phyloP scores from a whole-genome alignment of 2,329 filamentous ascomycete genomes.

The Calonectria montana region DNA sequence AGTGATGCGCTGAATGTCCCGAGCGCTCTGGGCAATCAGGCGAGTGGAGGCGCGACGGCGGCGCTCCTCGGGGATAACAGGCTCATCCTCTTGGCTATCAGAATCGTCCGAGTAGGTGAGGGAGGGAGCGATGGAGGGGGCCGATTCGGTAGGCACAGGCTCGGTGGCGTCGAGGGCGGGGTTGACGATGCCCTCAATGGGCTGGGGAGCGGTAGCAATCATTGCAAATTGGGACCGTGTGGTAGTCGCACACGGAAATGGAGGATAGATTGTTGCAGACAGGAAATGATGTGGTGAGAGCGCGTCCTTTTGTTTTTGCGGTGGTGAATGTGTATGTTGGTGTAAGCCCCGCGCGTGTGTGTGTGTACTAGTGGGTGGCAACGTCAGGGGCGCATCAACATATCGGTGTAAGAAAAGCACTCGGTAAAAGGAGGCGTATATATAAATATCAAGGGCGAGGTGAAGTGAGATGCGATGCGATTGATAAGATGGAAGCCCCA shows the following conservation, averaged over 20 bases:
- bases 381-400: constrained; percentile 40
- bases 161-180: constrained; percentile 53
- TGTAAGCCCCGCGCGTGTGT: background rate
- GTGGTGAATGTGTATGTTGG: background rate
- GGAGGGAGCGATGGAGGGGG: constrained; percentile 68
- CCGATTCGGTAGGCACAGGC: constrained; percentile 58
- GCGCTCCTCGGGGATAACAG: constrained; percentile 56
- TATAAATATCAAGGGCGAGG: background rate
- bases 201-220: constrained; percentile 44
- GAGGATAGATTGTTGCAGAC: background rate
- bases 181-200: constrained; percentile 49
- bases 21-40: constrained; percentile 72
- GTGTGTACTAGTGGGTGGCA: constrained; percentile 22
- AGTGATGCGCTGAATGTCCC: constrained; percentile 72
- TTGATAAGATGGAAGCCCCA: constrained; percentile 34
- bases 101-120: constrained; percentile 73
- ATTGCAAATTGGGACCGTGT: constrained; percentile 35
- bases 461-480: constrained; percentile 25
- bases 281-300: constrained; percentile 14
- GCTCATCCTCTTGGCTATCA: constrained; percentile 67
- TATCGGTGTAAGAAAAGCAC: constrained; percentile 28
- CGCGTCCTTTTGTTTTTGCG: background rate
- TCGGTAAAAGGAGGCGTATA: constrained; percentile 12
- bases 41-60: constrained; percentile 76
- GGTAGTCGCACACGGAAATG: constrained; percentile 24